Evolutionary conservation across 192 early-diverging fungal species (phyloP).

Genomic region (Blastocladiella britannica): DNA sequence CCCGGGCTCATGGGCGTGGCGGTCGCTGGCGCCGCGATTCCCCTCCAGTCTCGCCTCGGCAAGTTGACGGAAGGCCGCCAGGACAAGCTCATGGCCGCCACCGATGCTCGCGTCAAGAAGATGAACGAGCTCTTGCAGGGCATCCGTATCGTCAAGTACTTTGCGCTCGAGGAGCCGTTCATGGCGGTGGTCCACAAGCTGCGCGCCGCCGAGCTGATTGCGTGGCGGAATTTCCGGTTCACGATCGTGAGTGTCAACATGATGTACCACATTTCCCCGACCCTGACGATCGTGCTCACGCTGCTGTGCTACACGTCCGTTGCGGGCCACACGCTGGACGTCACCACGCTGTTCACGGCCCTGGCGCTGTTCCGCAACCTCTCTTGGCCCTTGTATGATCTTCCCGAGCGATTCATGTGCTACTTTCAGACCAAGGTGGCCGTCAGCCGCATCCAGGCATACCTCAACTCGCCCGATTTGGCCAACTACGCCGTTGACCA

Average conservation of each 20-base stretch:
- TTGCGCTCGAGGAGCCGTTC: conserved; percentile 19
- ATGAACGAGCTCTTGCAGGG: conserved; percentile 46
- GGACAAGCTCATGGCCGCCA: conserved; percentile 37
- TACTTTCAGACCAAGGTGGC: conserved; percentile 18
- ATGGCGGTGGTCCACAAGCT: conserved; percentile 8
- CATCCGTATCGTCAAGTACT: conserved; percentile 49
- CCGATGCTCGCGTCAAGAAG: conserved; percentile 50
- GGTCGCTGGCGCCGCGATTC: conserved; percentile 39
- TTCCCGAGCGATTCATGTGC: conserved; percentile 21
- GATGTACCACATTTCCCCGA: conserved; percentile 13
- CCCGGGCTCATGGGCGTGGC: conserved; percentile 61
- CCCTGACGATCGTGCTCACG: conserved; percentile 22
- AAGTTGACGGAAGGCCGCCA: conserved; percentile 16
- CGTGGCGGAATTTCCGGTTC: conserved; percentile 3
- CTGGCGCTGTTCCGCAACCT: conserved; percentile 20
- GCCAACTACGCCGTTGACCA: conserved; percentile 5
- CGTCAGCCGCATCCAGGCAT: conserved; percentile 13
- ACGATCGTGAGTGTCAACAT: conserved; percentile 3
- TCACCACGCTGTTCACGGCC: conserved; percentile 21
- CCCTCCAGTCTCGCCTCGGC: conserved; percentile 11
- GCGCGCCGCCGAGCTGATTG: conserved; percentile 9
- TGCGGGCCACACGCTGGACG: conserved; percentile 12
- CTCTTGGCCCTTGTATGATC: conserved; percentile 10
- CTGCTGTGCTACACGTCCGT: conserved; percentile 18
- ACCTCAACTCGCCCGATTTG: conserved; percentile 12